Percentiles rank a stretch among this genome's conserved stretches.
phyloP scores from a whole-genome alignment of 2,329 filamentous ascomycete genomes.

The Pseudopyricularia cyperi region DNA sequence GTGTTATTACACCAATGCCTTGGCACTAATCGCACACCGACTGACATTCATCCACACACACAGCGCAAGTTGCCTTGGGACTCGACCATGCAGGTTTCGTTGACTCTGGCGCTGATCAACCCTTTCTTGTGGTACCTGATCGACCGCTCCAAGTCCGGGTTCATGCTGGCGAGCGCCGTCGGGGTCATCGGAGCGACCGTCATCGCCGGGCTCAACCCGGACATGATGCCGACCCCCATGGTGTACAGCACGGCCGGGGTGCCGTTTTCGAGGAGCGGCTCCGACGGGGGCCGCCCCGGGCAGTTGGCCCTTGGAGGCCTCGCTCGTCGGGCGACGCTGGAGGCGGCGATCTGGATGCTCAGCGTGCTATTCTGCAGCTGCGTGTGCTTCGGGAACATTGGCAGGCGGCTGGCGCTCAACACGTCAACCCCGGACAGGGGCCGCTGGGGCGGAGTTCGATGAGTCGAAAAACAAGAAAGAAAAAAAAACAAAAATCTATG shows the following conservation, averaged over 20 bases:
- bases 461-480: neutral
- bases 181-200: slow-evolving; percentile 62
- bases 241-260: neutral
- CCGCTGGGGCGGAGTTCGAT: slow-evolving; percentile 30
- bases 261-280: neutral
- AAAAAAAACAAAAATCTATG: neutral
- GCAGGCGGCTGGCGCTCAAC: slow-evolving; percentile 57
- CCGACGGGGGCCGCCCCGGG: slow-evolving; percentile 6
- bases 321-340: slow-evolving; percentile 41
- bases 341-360: slow-evolving; percentile 74
- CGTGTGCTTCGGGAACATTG: slow-evolving; percentile 93
- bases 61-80: slow-evolving; percentile 86
- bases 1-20: neutral
- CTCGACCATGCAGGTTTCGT: slow-evolving; percentile 83
- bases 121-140: slow-evolving; percentile 94
- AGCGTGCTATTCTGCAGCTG: slow-evolving; percentile 92
- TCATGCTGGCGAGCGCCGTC: slow-evolving; percentile 64
- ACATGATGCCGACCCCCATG: slow-evolving; percentile 60
- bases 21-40: neutral
- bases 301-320: slow-evolving; percentile 31
- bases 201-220: slow-evolving; percentile 62
- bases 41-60: neutral
- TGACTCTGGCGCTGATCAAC: slow-evolving; percentile 82
- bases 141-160: slow-evolving; percentile 76
- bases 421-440: slow-evolving; percentile 25